A percentile compares a stretch with the other conserved stretches of the same genome.
These are phyloP conservation scores for Colletotrichum sp. DNA, from an alignment of 2,329 filamentous ascomycete genomes.

Conservation along the genomic window DNA sequence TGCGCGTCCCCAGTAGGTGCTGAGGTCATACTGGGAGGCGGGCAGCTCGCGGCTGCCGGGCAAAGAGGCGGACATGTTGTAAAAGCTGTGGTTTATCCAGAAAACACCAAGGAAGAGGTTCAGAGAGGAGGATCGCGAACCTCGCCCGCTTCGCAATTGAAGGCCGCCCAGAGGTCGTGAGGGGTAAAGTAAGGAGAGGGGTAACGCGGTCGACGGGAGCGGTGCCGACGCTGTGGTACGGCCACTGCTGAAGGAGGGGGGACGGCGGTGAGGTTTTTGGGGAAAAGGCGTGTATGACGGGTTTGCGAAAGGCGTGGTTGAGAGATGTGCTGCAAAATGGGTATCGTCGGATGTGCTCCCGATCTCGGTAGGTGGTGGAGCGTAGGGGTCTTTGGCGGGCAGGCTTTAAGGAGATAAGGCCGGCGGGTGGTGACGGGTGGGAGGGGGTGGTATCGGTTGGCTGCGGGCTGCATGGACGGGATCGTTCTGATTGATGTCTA, in stretches of 20 bases:
- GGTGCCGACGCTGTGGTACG: constrained; percentile 3
- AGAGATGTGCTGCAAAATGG: constrained; percentile 1
- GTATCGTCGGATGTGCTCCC: constrained; percentile 18
- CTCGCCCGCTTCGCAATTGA: neutral
- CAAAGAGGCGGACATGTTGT: constrained; percentile 67
- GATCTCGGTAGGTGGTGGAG: constrained; percentile 4
- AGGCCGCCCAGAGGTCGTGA: neutral
- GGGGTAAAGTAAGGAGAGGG: neutral
- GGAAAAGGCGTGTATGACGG: neutral
- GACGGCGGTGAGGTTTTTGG: neutral
- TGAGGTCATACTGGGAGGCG: constrained; percentile 88
- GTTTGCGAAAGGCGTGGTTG: neutral
- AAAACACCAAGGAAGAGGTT: neutral
- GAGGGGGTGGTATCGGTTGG: neutral
- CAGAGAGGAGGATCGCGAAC: neutral
- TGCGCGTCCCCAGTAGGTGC: constrained; percentile 94
- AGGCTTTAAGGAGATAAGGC: neutral
- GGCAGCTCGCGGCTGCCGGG: constrained; percentile 81
- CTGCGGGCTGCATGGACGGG: neutral
- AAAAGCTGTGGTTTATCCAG: neutral
- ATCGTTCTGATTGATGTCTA: neutral
- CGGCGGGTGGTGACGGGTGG: neutral
- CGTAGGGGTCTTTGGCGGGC: neutral
- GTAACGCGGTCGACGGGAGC: neutral
- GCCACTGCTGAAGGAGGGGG: neutral